Base-by-base conservation (phyloP, 1,284 basidiomycete genomes). In the Ceratobasidium sp. region DNA sequence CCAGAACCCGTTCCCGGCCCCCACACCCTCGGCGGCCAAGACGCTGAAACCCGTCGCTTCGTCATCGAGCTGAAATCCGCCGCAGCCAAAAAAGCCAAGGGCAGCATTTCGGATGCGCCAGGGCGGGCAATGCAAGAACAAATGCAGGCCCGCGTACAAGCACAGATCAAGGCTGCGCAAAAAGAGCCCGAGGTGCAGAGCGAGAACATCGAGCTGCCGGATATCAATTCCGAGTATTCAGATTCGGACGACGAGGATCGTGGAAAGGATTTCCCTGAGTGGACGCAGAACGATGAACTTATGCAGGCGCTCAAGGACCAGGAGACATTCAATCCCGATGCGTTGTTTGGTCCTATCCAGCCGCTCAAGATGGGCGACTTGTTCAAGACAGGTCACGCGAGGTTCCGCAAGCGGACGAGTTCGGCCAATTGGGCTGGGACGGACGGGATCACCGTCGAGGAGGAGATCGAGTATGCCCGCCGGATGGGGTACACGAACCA, bases 171-270 rank as follows among this genome's bases (percentile, higher is more conserved):
- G 65, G 84, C 85, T 47, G 86, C 84, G 74, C 80, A 82, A 72
- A 79, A 77, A 8, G 67, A 71, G 25, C 75, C 77, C 67, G 76
- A 74, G 72, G 77, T 88, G 67, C 78, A 86, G 13, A 91, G 87
- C 74, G 94, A 96, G 80, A 88, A 85, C 73, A 95, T 94, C 73
- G 93, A 94, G 75, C 82, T 98, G 38, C 94, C 95, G 0, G 95
- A 97, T 69, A 94, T 96, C 75, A 90, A 93, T 73, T 94, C 92
- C 78, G 95, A 97, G 79, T 97, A 97, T 78, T 96, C 94, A 2
- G 92, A 97, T 78, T 96, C 94, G 3, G 95, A 94, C 56, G 93
- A 96, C 75, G 93, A 94, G 76, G 86, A 87, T 74, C 86, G 90
- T 25, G 82, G 85, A 70, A 88, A 88, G 34, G 86, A 91, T 77